phyloP scores from a whole-genome alignment of 2,329 filamentous ascomycete genomes.

The Juglanconis oblonga region DNA sequence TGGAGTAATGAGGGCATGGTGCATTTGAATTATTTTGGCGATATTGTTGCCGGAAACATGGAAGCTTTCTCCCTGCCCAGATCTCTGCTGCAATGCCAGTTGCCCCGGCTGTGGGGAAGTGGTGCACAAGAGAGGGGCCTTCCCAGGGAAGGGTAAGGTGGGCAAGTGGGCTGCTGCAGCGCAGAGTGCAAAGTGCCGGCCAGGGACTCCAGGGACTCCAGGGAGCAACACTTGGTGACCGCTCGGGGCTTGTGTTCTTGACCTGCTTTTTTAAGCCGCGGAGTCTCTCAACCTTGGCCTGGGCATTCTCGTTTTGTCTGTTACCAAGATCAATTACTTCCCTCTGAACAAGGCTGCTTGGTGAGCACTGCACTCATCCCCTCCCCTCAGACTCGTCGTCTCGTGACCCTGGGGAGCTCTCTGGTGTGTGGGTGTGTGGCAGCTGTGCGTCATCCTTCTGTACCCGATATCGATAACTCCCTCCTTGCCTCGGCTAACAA shows the following conservation, averaged over 20 bases:
- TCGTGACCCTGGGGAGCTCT: no score
- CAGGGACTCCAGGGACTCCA: no score
- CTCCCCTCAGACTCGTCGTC: background rate
- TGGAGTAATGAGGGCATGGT: no score
- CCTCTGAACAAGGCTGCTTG: no score
- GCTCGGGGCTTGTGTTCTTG: background rate
- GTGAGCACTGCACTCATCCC: no score
- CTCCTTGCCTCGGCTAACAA: slow-evolving; percentile 17
- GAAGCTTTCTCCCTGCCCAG: background rate
- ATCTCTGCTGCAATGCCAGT: background rate
- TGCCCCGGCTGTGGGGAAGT: background rate
- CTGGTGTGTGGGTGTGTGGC: no score
- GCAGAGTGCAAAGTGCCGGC: background rate
- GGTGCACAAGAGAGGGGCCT: background rate
- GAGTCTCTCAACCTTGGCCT: background rate
- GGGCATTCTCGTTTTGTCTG: background rate
- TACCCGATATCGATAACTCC: slow-evolving; percentile 17
- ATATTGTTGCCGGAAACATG: slow-evolving; percentile 2
- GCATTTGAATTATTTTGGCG: background rate
- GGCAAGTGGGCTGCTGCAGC: background rate
- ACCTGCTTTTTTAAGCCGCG: no score
- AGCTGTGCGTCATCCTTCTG: slow-evolving; percentile 13
- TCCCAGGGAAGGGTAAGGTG: no score
- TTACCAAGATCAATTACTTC: background rate
- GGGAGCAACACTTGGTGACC: no score